Evolutionary conservation across 306 rosid species (phyloP), one percentile per base, ranked within the genome.

Genomic region (Sicyos edulis): DNA sequence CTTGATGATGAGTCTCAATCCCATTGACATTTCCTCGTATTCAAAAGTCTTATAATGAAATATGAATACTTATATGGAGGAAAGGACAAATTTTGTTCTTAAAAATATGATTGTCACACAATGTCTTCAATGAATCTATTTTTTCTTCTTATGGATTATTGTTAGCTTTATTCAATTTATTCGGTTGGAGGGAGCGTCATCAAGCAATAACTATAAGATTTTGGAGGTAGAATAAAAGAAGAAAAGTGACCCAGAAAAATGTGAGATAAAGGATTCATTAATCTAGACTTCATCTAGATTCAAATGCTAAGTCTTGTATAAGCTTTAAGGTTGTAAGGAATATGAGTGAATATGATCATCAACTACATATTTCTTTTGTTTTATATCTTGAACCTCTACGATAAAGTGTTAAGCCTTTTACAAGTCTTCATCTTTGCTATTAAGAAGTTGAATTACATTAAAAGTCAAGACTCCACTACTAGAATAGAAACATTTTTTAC

Each of bases 31-130:
- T 49, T 51, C 22, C 73, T 51, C 56, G 59, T 26, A 69, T 69
- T 69, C 73, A 69, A 69, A 69, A 69, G 73, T 5, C 24, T 15
- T 9, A 69, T 69, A 69, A 50, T 51, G 73, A 5, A 42, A 21
- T 8, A 42, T 42, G 8, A 21, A 21, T 44, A 68, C 29, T 22
- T 13, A 13, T 54, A 21, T 68, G 4, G 57, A 68, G 6, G 72
- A 68, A 47, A 49, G 6, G 72, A 47, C 57, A 68, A 49, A 4
- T 13, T 21, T 13, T 45, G 6, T 13, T 65, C 10, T n/a, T 63
- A 34, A 65, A 44, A 44, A 65, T 0, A 65, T 47, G 26, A 66
- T 20, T 19, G 52, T 47, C 55, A 44, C 54, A 2, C 13, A 44
- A 64, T 64, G 0, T 37, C 24, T 10, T 61, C 21, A 26, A 26